phyloP scores from a whole-genome alignment of 2,329 filamentous ascomycete species.

The Aspergillus sp. region DNA sequence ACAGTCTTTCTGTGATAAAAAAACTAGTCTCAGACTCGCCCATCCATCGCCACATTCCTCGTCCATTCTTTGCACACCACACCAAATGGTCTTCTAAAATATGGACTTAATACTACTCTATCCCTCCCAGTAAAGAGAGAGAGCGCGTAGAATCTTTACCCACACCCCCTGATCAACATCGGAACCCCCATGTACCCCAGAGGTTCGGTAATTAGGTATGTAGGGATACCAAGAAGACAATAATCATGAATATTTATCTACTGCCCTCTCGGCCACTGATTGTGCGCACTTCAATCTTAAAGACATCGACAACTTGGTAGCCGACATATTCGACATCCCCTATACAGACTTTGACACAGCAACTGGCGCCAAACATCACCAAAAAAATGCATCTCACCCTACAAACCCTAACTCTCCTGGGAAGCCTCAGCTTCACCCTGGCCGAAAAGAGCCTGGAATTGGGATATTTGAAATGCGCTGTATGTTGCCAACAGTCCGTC shows the following conservation, averaged over 20 bases:
- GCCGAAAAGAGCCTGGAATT: not conserved
- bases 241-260: not conserved
- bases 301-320: not conserved
- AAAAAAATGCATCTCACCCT: slow-evolving; percentile 9
- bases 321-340: not conserved
- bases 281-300: not conserved
- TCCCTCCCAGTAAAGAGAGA: too few species aligned
- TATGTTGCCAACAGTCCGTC: not conserved
- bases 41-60: slow-evolving; percentile 2
- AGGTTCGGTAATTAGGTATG: not conserved
- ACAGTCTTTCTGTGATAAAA: not conserved
- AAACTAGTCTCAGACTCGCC: not conserved
- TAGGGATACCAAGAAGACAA: not conserved
- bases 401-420: slow-evolving; percentile 10
- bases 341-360: not conserved
- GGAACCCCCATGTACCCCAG: not conserved
- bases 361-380: too few species aligned
- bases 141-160: not conserved
- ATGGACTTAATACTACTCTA: not conserved
- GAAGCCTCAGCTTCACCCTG: not conserved
- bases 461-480: slow-evolving; percentile 14
- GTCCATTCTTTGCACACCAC: slow-evolving; percentile 1
- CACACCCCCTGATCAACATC: too few species aligned
- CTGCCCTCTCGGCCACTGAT: not conserved
- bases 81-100: not conserved